Conservation (phyloP, 495 filamentous ascomycete species). For the Penicillium cosmopolitanum region DNA sequence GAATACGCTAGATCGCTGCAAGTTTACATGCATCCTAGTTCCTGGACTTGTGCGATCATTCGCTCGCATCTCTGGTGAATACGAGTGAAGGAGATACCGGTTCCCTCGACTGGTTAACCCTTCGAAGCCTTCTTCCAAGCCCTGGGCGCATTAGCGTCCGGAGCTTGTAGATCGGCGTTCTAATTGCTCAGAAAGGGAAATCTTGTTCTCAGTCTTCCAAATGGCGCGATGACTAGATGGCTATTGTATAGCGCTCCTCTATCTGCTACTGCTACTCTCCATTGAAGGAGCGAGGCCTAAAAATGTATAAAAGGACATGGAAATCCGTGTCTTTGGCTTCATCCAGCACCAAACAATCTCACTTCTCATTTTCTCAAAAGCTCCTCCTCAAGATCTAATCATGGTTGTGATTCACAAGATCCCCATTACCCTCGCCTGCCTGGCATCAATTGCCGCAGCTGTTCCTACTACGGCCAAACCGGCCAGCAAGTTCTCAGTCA, state of each 20-base stretch:
- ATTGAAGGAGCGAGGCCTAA: neutral
- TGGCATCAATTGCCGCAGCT: conserved; percentile 35
- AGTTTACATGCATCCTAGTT: neutral
- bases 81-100: neutral
- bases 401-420: conserved; percentile 44
- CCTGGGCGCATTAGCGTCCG: conserved; percentile 1
- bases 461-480: conserved; percentile 26
- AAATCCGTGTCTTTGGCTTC: neutral
- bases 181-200: conserved; percentile 12
- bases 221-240: conserved; percentile 3
- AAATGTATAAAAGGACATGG: conserved; percentile 21
- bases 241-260: neutral
- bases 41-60: neutral
- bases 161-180: conserved; percentile 11
- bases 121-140: conserved; percentile 1
- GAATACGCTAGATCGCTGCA: conserved; percentile 1
- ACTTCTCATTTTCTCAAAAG: neutral
- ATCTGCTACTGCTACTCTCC: neutral
- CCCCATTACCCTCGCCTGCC: conserved; percentile 27
- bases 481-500: conserved; percentile 39
- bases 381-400: conserved; percentile 10
- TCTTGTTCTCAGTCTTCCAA: neutral
- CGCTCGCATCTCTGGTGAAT: neutral
- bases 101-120: neutral
- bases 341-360: conserved; percentile 8